Evolutionary conservation across 331 rosid species (phyloP), one percentile per base, ranked within the genome.

Genomic region (Pyrus hybrid): DNA sequence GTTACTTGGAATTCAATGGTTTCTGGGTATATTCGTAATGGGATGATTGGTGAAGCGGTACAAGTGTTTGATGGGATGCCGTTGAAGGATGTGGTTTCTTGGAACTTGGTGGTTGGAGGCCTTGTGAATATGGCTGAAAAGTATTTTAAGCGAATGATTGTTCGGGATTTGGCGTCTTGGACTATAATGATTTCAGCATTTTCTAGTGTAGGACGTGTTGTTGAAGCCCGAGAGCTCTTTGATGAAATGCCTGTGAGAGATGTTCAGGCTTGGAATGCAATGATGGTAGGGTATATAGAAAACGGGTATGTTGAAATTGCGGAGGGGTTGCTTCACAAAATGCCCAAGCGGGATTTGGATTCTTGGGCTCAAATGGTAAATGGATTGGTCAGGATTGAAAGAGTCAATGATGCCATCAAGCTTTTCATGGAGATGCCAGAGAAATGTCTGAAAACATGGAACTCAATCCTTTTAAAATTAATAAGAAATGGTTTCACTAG

Each of bases 1-100:
- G 84, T 82, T 60, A 70, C 79, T 65, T 82, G 91, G 88, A 87
- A 87, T 67, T 85, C 91, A 4, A 82, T 87, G 88, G 80, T 84
- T 77, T 69, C 87, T 0, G 91, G 91, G 43, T 82, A 64, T 76
- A 57, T 84, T 67, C 83, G 79, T 29, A 87, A 87, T 51, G 87
- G 37, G 45, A 78, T 79, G 71, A 67, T 85, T 29, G 76, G 79
- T 26, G 79, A 76, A 53, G 87, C 82, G 1, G 47, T 87, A n/a
- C 18, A 6, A 23, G 69, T 73, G 68, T 87, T 87, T 51, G 77
- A 87, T 73, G 82, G 25, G 54, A 85, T 82, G 85, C 81, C 74
- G 4, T 13, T 65, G 79, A 82, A 77, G 73, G 84, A 85, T 73
- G 91, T 80, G 68, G 75, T 87, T 72, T 87, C 91, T 14, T 87